Evolutionary conservation across 1,139 yeast genomes (phyloP), one percentile per base, ranked within the genome.

Genomic region (Taphrina deformans): DNA sequence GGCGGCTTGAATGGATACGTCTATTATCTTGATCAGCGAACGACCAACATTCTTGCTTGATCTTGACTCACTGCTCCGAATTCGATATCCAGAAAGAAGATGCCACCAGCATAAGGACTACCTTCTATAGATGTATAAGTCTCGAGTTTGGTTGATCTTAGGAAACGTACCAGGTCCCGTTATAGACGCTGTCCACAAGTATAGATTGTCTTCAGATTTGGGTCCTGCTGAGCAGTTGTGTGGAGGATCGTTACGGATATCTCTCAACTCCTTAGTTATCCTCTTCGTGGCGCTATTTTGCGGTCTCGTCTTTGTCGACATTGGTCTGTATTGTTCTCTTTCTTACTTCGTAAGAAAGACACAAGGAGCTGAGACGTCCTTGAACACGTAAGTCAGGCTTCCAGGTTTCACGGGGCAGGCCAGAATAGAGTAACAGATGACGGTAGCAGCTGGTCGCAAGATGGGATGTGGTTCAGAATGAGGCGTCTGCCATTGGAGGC

Each of bases 1-100:
- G 89, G 89, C 23, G 89, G 85, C 48, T 78, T 76, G 73, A 81
- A 85, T 5, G 88, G 89, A 71, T 85, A 85, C 72, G 82, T 80
- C 60, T 80, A 78, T 40, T 87, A 85, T 10, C n/a, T 26, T n/a
- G 33, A 10, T 29, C 33, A 29, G 33, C n/a, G n/a, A n/a, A n/a
- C n/a, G n/a, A n/a, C n/a, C n/a, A n/a, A 45, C 35, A 10, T 31
- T 4, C 12, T 12, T 14, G 5, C 35, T 31, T 31, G 35, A 2
- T 1, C 14, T 10, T 2, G 1, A 38, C 58, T 80, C 69, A 84
- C 79, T 50, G 83, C 84, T 46, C 82, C 85, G 71, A 83, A 85
- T 66, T 83, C 84, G 67, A 69, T 44, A 35, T 48, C 56, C 10
- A 29, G 31, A 24, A 21, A 60, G 51, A 46, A 61, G 35, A 41